Evolutionary conservation across 495 filamentous ascomycete genomes (phyloP).

Genomic region (Entonaema liquescens): DNA sequence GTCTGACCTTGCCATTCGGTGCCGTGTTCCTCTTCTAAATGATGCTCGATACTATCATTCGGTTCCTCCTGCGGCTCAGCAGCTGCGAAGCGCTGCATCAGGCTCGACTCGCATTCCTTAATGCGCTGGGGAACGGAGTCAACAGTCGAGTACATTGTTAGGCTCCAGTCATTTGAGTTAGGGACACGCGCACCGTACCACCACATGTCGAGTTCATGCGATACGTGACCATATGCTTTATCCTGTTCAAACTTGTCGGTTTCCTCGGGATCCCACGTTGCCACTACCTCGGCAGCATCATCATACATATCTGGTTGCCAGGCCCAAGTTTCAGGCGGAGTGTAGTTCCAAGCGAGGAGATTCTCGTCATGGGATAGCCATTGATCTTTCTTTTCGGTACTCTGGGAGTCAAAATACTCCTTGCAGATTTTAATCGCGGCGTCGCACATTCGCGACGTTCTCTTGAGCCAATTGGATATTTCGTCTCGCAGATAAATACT

Average conservation of each 20-base stretch:
- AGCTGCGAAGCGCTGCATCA: constrained; percentile 58
- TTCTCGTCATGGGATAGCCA: constrained; percentile 48
- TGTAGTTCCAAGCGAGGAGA: constrained; percentile 54
- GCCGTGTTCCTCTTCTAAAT: constrained; percentile 59
- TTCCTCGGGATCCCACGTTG: constrained; percentile 55
- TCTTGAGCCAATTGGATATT: constrained; percentile 59
- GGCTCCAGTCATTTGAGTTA: constrained; percentile 62
- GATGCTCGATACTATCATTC: constrained; percentile 46
- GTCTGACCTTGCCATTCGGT: constrained; percentile 61
- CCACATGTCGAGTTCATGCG: constrained; percentile 65
- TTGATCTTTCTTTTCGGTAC: constrained; percentile 43
- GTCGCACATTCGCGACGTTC: constrained; percentile 60
- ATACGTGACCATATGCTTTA: constrained; percentile 61
- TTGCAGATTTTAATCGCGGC: constrained; percentile 51
- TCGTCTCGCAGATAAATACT: constrained; percentile 49
- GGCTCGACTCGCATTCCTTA: constrained; percentile 57
- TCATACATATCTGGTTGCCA: constrained; percentile 45
- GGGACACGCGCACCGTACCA: constrained; percentile 63
- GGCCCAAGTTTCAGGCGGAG: constrained; percentile 44
- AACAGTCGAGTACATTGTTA: constrained; percentile 59
- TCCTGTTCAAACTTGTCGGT: constrained; percentile 62
- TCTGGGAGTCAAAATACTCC: constrained; percentile 50
- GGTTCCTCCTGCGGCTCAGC: constrained; percentile 52
- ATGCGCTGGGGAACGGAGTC: constrained; percentile 60
- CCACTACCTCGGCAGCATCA: constrained; percentile 46